A percentile compares a stretch with the other conserved stretches of the same genome.
Evolutionary conservation across 2,329 filamentous ascomycete genomes (phyloP).

Genomic region (Lomentospora prolificans): DNA sequence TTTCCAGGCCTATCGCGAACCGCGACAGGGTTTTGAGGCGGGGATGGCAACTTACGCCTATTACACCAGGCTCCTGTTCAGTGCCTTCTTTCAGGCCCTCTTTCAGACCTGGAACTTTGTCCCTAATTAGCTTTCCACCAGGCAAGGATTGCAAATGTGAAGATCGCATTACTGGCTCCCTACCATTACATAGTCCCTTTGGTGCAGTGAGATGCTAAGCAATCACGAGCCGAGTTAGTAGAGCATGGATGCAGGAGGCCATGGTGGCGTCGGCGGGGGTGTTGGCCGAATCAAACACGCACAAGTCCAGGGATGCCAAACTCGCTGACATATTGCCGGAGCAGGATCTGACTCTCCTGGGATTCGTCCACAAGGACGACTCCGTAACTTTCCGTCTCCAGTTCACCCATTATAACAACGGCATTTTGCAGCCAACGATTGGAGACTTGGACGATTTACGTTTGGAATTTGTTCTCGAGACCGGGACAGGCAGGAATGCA

Average conservation of each 20-base stretch:
- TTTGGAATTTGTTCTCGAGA: background rate
- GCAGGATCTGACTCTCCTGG: slow-evolving; percentile 2
- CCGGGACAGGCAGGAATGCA: background rate
- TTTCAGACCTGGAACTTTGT: background rate
- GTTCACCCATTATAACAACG: background rate
- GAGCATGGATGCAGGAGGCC: background rate
- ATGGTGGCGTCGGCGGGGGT: background rate
- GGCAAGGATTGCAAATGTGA: background rate
- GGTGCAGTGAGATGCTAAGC: background rate
- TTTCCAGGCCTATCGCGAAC: background rate
- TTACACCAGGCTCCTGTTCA: background rate
- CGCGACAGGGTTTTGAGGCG: background rate
- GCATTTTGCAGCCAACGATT: background rate
- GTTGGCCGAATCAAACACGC: background rate
- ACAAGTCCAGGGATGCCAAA: slow-evolving; percentile 2
- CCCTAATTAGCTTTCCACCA: background rate
- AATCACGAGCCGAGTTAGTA: background rate
- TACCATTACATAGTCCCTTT: background rate
- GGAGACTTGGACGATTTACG: too few species aligned
- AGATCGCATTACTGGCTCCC: background rate
- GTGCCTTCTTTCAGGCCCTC: background rate
- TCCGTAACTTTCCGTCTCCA: background rate
- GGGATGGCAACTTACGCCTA: background rate
- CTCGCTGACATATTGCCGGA: slow-evolving; percentile 1
- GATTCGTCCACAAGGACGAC: slow-evolving; percentile 2